These are phyloP conservation scores for Hygrophorus pudorinus DNA, from an alignment of 768 basidiomycete species.

Conservation along the genomic window DNA sequence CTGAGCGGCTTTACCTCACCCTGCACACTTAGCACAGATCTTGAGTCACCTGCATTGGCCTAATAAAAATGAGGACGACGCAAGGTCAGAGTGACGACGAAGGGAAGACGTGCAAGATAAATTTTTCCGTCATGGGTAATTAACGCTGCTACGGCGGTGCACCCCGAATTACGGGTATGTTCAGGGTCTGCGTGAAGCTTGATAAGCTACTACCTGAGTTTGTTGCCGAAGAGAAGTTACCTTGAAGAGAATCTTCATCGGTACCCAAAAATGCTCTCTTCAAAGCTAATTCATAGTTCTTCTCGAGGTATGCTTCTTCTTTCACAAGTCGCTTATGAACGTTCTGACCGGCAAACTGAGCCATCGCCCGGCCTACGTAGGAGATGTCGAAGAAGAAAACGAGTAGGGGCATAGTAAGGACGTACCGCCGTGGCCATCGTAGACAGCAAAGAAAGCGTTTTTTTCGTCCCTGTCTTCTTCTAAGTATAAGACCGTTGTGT, in stretches of 20 bases:
- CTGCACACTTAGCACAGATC: slow-evolving; percentile 76
- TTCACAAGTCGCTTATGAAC: slow-evolving; percentile 66
- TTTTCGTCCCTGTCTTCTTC: slow-evolving; percentile 37
- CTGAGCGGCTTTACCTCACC: slow-evolving; percentile 86
- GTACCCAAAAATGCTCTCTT: slow-evolving; percentile 88
- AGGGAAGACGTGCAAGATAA: slow-evolving; percentile 51
- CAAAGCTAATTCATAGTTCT: slow-evolving; percentile 66
- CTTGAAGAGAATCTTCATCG: slow-evolving; percentile 85
- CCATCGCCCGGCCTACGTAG: slow-evolving; percentile 64
- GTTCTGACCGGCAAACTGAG: slow-evolving; percentile 76
- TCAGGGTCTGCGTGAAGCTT: slow-evolving; percentile 51
- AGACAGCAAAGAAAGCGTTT: slow-evolving; percentile 90
- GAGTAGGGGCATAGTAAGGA: background rate
- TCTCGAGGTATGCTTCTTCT: slow-evolving; percentile 62
- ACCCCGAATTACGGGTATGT: slow-evolving; percentile 87
- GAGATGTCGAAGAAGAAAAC: background rate
- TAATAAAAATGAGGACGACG: slow-evolving; percentile 21
- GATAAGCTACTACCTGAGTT: slow-evolving; percentile 1
- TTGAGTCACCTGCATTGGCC: slow-evolving; percentile 98
- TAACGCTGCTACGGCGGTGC: slow-evolving; percentile 87
- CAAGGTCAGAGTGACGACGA: background rate
- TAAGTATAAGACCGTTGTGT: slow-evolving; percentile 64
- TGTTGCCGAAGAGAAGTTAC: slow-evolving; percentile 30
- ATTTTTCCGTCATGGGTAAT: slow-evolving; percentile 71
- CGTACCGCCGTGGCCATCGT: slow-evolving; percentile 96